A percentile compares a stretch with the other conserved stretches of the same genome.
Evolutionary conservation across 108 stramenopile species (phyloP).

Genomic region (Poteriospumella lacustris): DNA sequence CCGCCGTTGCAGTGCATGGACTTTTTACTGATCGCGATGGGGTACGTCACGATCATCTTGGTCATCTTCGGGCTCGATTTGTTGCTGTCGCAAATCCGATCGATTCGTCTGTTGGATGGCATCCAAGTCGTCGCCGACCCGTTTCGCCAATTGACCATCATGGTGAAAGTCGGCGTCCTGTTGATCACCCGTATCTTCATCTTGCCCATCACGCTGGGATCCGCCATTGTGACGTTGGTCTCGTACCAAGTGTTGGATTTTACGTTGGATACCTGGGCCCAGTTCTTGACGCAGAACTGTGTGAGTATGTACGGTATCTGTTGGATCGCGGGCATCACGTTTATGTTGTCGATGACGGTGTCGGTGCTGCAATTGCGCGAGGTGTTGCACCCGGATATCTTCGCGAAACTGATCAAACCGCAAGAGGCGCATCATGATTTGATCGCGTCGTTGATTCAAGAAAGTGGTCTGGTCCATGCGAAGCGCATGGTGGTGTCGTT

Average conservation of each 20-base stretch:
- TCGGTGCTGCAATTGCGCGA: conserved; percentile 63
- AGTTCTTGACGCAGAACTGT: not conserved
- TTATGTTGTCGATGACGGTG: conserved; percentile 92
- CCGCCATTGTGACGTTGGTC: not conserved
- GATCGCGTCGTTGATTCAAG: conserved; percentile 80
- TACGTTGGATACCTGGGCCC: not conserved
- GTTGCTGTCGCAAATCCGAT: not conserved
- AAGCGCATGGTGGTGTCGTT: conserved; percentile 69
- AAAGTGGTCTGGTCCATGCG: conserved; percentile 68
- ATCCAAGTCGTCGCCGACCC: too few species aligned
- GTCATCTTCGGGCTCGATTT: not conserved
- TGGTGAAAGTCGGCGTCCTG: conserved; percentile 1
- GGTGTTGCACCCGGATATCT: conserved; percentile 80
- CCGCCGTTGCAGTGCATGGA: not conserved
- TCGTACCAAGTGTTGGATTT: not conserved
- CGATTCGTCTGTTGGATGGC: not conserved
- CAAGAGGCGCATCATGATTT: conserved; percentile 96
- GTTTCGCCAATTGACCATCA: not conserved
- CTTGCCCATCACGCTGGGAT: not conserved
- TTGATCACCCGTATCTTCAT: conserved; percentile 9
- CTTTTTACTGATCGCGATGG: not conserved
- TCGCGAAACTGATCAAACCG: conserved; percentile 77
- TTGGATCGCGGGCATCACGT: conserved; percentile 90
- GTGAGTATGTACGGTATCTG: not conserved
- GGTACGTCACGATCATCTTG: not conserved